These are phyloP conservation scores for Tricholoma flavovirens DNA, from an alignment of 768 basidiomycete species.

Conservation along the genomic window DNA sequence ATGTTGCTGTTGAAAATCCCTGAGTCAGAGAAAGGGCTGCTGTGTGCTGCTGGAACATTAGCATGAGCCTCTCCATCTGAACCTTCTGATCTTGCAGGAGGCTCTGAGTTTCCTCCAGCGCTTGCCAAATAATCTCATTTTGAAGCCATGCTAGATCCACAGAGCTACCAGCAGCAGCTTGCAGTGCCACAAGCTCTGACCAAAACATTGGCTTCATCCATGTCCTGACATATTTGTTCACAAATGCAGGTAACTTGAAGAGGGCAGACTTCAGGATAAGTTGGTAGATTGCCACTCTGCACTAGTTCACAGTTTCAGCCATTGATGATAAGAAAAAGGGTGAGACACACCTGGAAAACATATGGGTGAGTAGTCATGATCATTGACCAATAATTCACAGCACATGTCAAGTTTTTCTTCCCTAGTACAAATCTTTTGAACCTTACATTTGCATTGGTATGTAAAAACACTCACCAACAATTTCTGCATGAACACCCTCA, in stretches of 20 bases:
- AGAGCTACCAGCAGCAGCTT: slow-evolving; percentile 13
- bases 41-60: slow-evolving; percentile 9
- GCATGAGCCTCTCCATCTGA: background rate
- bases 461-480: slow-evolving; percentile 12
- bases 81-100: background rate
- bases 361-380: slow-evolving; percentile 15
- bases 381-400: slow-evolving; percentile 22
- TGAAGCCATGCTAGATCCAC: slow-evolving; percentile 16
- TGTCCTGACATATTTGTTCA: slow-evolving; percentile 17
- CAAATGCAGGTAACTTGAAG: slow-evolving; percentile 22
- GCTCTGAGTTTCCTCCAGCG: slow-evolving; percentile 14
- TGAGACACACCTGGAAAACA: slow-evolving; percentile 15
- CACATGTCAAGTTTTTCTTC: slow-evolving; percentile 14
- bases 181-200: slow-evolving; percentile 15
- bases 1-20: slow-evolving; percentile 7
- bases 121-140: slow-evolving; percentile 13
- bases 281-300: slow-evolving; percentile 20
- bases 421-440: slow-evolving; percentile 3
- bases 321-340: background rate
- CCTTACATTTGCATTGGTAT: background rate
- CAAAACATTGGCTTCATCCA: slow-evolving; percentile 22
- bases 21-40: slow-evolving; percentile 13
- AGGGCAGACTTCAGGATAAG: slow-evolving; percentile 18
- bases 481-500: slow-evolving; percentile 12
- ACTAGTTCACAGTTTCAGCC: slow-evolving; percentile 9